phyloP scores from a whole-genome alignment of 1,139 yeast species.

The Debaryomyces subglobosus region DNA sequence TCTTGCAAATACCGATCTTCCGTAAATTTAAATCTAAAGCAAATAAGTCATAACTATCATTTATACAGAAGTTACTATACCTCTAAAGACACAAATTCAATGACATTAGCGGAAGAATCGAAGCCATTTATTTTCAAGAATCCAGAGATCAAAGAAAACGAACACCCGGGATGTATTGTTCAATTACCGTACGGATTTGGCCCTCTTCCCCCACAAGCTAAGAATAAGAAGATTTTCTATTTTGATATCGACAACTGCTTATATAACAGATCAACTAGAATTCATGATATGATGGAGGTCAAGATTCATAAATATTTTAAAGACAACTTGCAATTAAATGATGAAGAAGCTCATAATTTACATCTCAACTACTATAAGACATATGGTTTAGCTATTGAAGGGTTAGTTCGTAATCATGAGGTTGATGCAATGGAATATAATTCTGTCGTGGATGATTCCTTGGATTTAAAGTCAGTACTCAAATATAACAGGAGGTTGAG shows the following conservation, averaged over 20 bases:
- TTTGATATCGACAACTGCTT: slow-evolving; percentile 94
- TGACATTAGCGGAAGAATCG: slow-evolving; percentile 3
- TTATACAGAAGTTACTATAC: background rate
- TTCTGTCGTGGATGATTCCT: slow-evolving; percentile 84
- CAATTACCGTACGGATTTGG: slow-evolving; percentile 49
- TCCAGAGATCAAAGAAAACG: slow-evolving; percentile 25
- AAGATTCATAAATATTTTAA: slow-evolving; percentile 84
- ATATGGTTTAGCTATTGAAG: slow-evolving; percentile 93
- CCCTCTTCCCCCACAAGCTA: slow-evolving; percentile 38
- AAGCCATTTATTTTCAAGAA: slow-evolving; percentile 21
- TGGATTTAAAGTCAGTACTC: slow-evolving; percentile 79
- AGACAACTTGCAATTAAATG: slow-evolving; percentile 58
- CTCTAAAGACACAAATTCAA: background rate
- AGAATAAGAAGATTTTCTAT: slow-evolving; percentile 60
- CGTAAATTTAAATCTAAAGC: background rate
- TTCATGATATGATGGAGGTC: slow-evolving; percentile 86
- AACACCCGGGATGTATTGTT: slow-evolving; percentile 39
- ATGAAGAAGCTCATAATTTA: slow-evolving; percentile 74
- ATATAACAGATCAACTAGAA: slow-evolving; percentile 70
- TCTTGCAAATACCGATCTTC: background rate
- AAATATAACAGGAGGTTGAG: slow-evolving; percentile 60
- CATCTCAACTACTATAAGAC: slow-evolving; percentile 79
- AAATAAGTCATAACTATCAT: background rate
- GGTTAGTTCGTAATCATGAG: slow-evolving; percentile 77
- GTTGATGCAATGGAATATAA: slow-evolving; percentile 91